Conservation (phyloP, 768 basidiomycete genomes). For the Mycena vulgaris region DNA sequence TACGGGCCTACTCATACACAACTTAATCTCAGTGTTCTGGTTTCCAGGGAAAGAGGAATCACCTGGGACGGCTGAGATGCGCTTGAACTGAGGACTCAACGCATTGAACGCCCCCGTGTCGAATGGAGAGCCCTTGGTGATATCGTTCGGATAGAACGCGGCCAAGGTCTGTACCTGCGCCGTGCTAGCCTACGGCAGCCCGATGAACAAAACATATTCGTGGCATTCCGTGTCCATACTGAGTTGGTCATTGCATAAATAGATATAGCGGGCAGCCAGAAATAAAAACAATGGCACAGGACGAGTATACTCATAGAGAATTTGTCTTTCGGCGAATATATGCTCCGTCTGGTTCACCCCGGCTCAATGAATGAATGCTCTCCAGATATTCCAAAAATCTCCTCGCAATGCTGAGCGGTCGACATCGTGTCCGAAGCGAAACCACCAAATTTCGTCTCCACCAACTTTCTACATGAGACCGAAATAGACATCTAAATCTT, state of each 20-base stretch:
- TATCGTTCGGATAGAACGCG: slow-evolving; percentile 54
- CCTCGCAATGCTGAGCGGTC: neutral
- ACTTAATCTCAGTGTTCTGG: too few species aligned
- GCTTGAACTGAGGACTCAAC: too few species aligned
- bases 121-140: slow-evolving; percentile 63
- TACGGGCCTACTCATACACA: too few species aligned
- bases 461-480: neutral
- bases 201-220: slow-evolving; percentile 40
- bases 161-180: slow-evolving; percentile 42
- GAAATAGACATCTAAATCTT: neutral
- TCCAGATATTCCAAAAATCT: neutral
- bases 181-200: slow-evolving; percentile 38
- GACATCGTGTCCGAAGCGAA: neutral
- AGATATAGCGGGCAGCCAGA: too few species aligned
- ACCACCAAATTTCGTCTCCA: neutral
- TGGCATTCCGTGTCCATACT: slow-evolving; percentile 22
- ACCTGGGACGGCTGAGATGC: too few species aligned
- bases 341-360: too few species aligned
- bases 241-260: too few species aligned
- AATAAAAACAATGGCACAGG: too few species aligned
- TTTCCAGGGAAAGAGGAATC: too few species aligned
- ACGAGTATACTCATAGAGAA: neutral
- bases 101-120: too few species aligned
- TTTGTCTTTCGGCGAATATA: slow-evolving; percentile 4
- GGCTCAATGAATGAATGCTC: neutral